Evolutionary conservation across 2,329 filamentous ascomycete species (phyloP), one percentile per base, ranked within the genome.

Genomic region (Trichoderma pleuroti): DNA sequence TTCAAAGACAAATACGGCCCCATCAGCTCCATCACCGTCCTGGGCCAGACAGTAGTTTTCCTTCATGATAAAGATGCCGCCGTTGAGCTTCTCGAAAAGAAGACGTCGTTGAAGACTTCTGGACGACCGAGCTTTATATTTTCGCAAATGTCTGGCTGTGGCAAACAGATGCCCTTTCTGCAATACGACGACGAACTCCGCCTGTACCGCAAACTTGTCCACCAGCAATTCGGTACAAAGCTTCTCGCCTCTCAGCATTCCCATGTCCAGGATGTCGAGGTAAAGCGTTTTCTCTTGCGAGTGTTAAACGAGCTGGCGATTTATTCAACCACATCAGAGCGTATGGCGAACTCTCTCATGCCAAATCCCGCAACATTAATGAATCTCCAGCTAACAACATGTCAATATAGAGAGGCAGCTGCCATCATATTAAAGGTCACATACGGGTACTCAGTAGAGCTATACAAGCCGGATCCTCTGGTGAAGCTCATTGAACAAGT

Each of bases 1-100:
- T 77, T 79, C 70, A 82, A 81, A 42, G 76, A 82, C 5, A 26
- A 72, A 9, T 80, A 80, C 26, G 71, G 71, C 14, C 61, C 61
- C n/a, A 59, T 72, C n/a, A 70, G 62, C 28, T 72, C 71, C 10
- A 16, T 72, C 14, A 70, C 68, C 21, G 16, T 57, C 4, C 10
- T 66, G 7, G 71, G 71, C 11, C 14, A 68, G n/a, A 67, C 60
- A 2, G 36, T 68, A 10, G n/a, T 72, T 21, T 24, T 72, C 12
- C 9, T 72, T 14, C 68, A 70, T 2, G 71, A 70, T 12, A 54
- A 32, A 26, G 62, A 67, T 2, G 71, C 30, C 4, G 21, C 34
- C 11, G 10, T 10, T n/a, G 68, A 70, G 8, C 2, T 72, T 5
- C 6, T 72, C 21, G 57, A 67, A 28, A 28, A 28, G 8, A 68